Conservation (phyloP, 2,329 filamentous ascomycete species). For the Tolypocladium amazonense region DNA sequence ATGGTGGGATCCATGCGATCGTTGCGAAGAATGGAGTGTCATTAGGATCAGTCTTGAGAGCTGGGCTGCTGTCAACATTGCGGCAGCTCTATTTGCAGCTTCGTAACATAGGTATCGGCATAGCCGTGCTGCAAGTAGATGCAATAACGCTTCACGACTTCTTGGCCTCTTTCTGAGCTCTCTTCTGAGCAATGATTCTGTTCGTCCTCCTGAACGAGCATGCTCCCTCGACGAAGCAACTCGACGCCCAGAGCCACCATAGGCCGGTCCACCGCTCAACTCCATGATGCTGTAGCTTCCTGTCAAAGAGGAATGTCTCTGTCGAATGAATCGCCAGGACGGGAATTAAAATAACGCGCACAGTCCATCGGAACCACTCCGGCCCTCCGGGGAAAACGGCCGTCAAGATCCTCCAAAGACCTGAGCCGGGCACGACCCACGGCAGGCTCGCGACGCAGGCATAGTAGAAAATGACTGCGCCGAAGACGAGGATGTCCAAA, state of each 20-base stretch:
- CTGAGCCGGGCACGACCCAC: constrained; percentile 41
- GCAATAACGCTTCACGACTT: constrained; percentile 22
- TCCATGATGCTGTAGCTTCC: constrained; percentile 33
- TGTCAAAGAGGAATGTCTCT: constrained; percentile 50
- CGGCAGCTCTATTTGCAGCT: neutral
- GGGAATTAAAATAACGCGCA: constrained; percentile 44
- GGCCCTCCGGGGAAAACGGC: constrained; percentile 46
- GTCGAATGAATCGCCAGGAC: constrained; percentile 53
- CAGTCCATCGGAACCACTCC: constrained; percentile 44
- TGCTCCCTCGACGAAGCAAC: constrained; percentile 43
- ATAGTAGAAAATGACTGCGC: constrained; percentile 43
- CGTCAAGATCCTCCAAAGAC: constrained; percentile 38
- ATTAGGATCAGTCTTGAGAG: neutral
- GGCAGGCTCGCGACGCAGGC: constrained; percentile 34
- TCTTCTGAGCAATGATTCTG: constrained; percentile 29
- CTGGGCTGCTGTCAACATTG: neutral
- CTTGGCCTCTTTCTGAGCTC: constrained; percentile 26
- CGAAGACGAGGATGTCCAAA: constrained; percentile 42
- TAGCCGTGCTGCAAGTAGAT: neutral
- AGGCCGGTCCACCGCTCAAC: constrained; percentile 32
- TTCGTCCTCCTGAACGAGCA: neutral
- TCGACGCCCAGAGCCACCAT: constrained; percentile 46
- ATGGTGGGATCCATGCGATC: neutral
- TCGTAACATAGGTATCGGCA: neutral
- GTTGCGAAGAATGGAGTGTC: neutral